Evolutionary conservation across 2,329 filamentous ascomycete species (phyloP).

Genomic region (Metarhizium rileyi): DNA sequence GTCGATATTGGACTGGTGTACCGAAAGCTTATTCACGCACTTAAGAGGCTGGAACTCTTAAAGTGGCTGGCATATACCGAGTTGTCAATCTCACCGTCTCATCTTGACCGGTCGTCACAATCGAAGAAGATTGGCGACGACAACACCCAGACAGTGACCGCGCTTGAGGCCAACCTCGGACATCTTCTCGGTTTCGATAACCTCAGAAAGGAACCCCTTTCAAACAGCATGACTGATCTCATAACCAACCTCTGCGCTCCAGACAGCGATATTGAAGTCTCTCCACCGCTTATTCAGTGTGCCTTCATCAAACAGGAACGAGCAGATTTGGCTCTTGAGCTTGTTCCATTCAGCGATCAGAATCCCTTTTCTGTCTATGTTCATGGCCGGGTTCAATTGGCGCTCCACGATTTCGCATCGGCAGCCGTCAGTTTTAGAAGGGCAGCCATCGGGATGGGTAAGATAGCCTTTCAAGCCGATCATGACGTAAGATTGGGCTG

Average conservation of each 20-base stretch:
- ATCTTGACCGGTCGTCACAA: constrained; percentile 24
- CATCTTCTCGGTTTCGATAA: constrained; percentile 55
- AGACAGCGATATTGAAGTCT: constrained; percentile 57
- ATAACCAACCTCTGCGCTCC: constrained; percentile 55
- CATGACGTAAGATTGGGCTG: constrained; percentile 1
- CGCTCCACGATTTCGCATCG: constrained; percentile 60
- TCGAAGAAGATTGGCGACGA: constrained; percentile 33
- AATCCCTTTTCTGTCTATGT: constrained; percentile 67
- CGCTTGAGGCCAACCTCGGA: constrained; percentile 49
- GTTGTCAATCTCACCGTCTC: constrained; percentile 39
- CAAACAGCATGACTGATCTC: constrained; percentile 55
- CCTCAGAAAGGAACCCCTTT: constrained; percentile 37
- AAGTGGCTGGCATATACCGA: constrained; percentile 56
- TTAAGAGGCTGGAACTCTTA: constrained; percentile 66
- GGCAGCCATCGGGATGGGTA: constrained; percentile 74
- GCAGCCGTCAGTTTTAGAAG: constrained; percentile 73
- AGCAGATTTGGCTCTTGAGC: constrained; percentile 49
- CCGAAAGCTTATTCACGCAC: constrained; percentile 55
- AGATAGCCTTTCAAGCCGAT: constrained; percentile 24
- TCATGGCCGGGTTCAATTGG: constrained; percentile 69
- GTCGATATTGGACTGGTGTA: constrained; percentile 63
- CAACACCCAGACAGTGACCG: constrained; percentile 42
- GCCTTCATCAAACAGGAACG: constrained; percentile 49
- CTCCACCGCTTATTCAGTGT: constrained; percentile 51
- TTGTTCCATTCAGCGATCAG: constrained; percentile 44